Evolutionary conservation across 2,329 filamentous ascomycete genomes (phyloP).

Genomic region (Ophiostoma pallidulum): DNA sequence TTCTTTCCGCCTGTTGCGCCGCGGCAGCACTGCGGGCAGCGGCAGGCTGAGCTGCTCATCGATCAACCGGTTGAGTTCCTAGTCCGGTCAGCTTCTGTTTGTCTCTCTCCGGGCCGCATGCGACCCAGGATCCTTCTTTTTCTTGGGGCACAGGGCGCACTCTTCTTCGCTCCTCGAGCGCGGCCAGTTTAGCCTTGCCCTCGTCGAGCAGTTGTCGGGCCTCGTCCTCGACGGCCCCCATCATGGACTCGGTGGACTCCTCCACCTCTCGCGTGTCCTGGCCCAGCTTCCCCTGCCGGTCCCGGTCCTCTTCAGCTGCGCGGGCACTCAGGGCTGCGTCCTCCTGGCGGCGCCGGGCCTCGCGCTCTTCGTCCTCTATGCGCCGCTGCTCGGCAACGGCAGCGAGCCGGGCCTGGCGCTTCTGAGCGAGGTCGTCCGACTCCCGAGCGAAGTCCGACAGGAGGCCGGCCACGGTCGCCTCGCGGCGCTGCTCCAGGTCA

Average conservation of each 20-base stretch:
- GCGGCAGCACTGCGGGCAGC: conserved; percentile 22
- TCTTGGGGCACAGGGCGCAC: conserved; percentile 13
- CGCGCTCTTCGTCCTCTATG: conserved; percentile 33
- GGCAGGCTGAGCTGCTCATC: conserved; percentile 31
- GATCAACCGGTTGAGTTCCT: conserved; percentile 35
- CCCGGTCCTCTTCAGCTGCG: conserved; percentile 24
- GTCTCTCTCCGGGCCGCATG: too few species aligned
- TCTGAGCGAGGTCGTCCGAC: conserved; percentile 21
- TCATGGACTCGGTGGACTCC: conserved; percentile 27
- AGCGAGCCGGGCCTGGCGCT: conserved; percentile 23
- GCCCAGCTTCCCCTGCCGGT: conserved; percentile 23
- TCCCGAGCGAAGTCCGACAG: conserved; percentile 25
- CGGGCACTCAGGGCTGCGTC: conserved; percentile 26
- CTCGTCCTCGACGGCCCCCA: conserved; percentile 27
- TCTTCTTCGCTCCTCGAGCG: conserved; percentile 27
- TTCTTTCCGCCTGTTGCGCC: too few species aligned
- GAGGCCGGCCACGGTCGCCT: conserved; percentile 25
- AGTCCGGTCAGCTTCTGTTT: too few species aligned
- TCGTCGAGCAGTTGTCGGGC: conserved; percentile 22
- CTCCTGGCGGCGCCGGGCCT: conserved; percentile 26
- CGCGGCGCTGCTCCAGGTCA: conserved; percentile 30
- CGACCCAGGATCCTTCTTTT: too few species aligned
- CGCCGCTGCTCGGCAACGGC: conserved; percentile 28
- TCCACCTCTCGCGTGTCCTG: conserved; percentile 24
- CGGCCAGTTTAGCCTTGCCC: conserved; percentile 24